Base-by-base conservation (phyloP, 257 asterid species). In the Nicotiana tabacum region DNA sequence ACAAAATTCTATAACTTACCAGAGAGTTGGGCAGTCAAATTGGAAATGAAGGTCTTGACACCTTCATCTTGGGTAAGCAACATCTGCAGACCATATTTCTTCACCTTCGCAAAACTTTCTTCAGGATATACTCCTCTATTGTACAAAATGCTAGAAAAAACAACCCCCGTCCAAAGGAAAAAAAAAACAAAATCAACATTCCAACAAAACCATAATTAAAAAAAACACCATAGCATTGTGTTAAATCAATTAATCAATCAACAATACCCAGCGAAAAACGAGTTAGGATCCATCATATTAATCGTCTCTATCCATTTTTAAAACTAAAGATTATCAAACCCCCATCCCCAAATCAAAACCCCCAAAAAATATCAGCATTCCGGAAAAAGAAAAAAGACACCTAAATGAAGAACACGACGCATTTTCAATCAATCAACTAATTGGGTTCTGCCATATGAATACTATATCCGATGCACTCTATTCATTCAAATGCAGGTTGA, bases 31-130 rank as follows among this genome's bases (percentile, higher is more conserved):
- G 96, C 86, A 64, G 92, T 95, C 78, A 95, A 84, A 77, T 94
- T 92, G n/a, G 98, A 89, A 86, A 95, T 90, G 91, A 95, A 95
- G 86, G 97, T 84, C 85, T 92, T 94, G 66, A 95, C 98, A 60
- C 91, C 99, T 82, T 94, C 98, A 86, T 95, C 99, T 89, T 95
- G 97, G 86, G 93, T 91, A 57, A 95, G 97, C 91, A 95, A 82
- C 97, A 95, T 81, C 15, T 97, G 97, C 24, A 95, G 92, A 84
- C 99, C 99, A 87, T 95, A 94, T 83, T 95, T 95, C 89, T 95
- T 95, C 79, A 94, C 97, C 85, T 87, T 95, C 72, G 90, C 92
- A 76, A 95, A 95, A 85, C 97, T 95, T 80, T 95, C 99, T 72
- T 90, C 99, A 0, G 98, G 99, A 86, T 95, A 95, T 82, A 95